These are phyloP conservation scores for Chlorella sp. DNA, from an alignment of 139 green algal species.

Conservation along the genomic window DNA sequence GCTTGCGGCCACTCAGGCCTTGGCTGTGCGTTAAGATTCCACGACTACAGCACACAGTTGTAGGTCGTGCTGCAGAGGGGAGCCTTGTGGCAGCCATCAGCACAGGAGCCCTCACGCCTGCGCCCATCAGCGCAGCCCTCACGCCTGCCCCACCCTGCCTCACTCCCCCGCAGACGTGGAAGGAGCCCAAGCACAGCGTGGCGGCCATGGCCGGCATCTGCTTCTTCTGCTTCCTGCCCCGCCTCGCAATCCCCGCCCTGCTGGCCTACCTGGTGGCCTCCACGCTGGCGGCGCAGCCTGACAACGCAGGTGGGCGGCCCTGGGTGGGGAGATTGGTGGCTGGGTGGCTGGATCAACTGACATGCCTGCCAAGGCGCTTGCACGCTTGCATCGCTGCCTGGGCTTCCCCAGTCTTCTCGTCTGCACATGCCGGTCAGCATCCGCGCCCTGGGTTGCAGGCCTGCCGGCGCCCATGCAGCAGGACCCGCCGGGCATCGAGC, in stretches of 20 bases:
- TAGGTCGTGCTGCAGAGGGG: background rate
- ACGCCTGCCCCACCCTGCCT: no score
- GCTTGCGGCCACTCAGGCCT: background rate
- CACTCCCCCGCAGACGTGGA: constrained; percentile 19
- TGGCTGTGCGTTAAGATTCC: no score
- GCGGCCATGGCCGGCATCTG: background rate
- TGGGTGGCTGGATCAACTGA: no score
- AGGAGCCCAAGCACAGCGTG: constrained; percentile 33
- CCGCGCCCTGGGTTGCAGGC: background rate
- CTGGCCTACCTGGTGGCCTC: constrained; percentile 25
- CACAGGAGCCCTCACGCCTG: no score
- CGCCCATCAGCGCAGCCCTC: background rate
- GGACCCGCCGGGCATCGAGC: constrained; percentile 26
- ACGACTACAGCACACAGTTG: background rate
- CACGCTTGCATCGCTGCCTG: no score
- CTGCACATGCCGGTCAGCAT: no score
- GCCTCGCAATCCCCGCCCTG: constrained; percentile 5
- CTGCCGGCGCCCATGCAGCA: constrained; percentile 29
- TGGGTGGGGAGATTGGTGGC: background rate
- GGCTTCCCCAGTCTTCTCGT: no score
- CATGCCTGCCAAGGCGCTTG: no score
- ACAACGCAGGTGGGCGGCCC: background rate
- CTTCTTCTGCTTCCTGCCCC: constrained; percentile 13
- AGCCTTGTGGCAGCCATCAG: background rate
- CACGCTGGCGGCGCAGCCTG: background rate